Evolutionary conservation across 73 alveolate species (phyloP).

Genomic region (Uronychia binucleata): DNA sequence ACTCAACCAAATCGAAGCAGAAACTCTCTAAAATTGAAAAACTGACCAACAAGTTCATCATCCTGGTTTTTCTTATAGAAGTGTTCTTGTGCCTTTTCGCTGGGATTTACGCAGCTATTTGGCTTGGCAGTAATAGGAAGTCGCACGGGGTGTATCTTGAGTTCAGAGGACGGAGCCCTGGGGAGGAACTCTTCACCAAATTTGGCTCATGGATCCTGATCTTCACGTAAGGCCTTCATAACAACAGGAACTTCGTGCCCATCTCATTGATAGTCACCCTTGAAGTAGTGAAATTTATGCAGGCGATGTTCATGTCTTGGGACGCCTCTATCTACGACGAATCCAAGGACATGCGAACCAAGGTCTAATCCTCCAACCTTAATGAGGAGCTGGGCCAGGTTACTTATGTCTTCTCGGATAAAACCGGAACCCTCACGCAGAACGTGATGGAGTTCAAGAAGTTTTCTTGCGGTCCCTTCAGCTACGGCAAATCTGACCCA

Average conservation of each 20-base stretch:
- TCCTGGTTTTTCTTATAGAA: slow-evolving; percentile 80
- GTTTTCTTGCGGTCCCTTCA: slow-evolving; percentile 70
- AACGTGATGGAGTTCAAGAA: slow-evolving; percentile 93
- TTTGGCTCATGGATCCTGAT: slow-evolving; percentile 91
- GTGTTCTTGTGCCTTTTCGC: slow-evolving; percentile 81
- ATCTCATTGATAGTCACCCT: slow-evolving; percentile 92
- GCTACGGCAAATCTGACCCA: slow-evolving; percentile 68
- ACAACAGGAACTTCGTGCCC: slow-evolving; percentile 86
- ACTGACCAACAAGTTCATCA: slow-evolving; percentile 83
- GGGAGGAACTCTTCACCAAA: slow-evolving; percentile 31
- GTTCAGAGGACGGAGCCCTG: slow-evolving; percentile 26
- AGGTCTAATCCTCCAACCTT: slow-evolving; percentile 85
- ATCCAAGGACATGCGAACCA: slow-evolving; percentile 74
- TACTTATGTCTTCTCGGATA: slow-evolving; percentile 88
- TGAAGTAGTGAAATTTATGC: slow-evolving; percentile 84
- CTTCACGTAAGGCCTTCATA: slow-evolving; percentile 42
- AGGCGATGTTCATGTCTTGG: slow-evolving; percentile 86
- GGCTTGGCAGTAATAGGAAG: slow-evolving; percentile 53
- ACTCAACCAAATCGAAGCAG: slow-evolving; percentile 88
- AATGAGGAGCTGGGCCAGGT: slow-evolving; percentile 96
- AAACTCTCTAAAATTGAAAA: slow-evolving; percentile 90
- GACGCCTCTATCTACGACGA: slow-evolving; percentile 87
- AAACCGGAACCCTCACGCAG: slow-evolving; percentile 96
- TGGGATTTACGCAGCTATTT: slow-evolving; percentile 47
- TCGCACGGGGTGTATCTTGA: slow-evolving; percentile 50